Base-by-base conservation (phyloP, 83 land plant genomes). In the Diphasiastrum complanatum region DNA sequence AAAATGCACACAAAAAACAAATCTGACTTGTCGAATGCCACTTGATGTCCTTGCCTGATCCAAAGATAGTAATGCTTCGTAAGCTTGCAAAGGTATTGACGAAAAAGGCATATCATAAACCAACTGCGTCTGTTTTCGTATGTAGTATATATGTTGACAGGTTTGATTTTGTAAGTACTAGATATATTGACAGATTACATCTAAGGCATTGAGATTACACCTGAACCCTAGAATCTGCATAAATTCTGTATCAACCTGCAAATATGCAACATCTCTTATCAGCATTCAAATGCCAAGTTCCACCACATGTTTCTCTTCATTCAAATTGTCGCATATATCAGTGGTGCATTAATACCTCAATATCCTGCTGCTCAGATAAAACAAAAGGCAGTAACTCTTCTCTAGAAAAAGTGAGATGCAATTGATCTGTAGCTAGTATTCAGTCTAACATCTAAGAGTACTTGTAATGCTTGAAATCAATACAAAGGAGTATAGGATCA, bases 141-240 rank as follows among this genome's bases (percentile, higher is more conserved):
- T n/a, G n/a, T n/a, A n/a, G n/a, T n/a, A n/a, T n/a, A n/a, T n/a
- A n/a, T n/a, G n/a, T n/a, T n/a, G n/a, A n/a, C n/a, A n/a, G n/a
- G n/a, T n/a, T n/a, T n/a, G n/a, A n/a, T n/a, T n/a, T n/a, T n/a
- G n/a, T n/a, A n/a, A n/a, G n/a, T n/a, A n/a, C n/a, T n/a, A n/a
- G n/a, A n/a, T n/a, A n/a, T n/a, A n/a, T n/a, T n/a, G n/a, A n/a
- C n/a, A n/a, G n/a, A n/a, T n/a, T n/a, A 41, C n/a, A 41, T 18
- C 45, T 14, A 41, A 18, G n/a, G 1, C n/a, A 14, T 14, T 14
- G 12, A 41, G 45, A 41, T 14, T 18, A 14, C 59, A 83, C 85
- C 85, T 85, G 75, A 85, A 85, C 19, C 86, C 89, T 34, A 85
- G 47, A 14, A 85, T 77, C 66, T 85, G 81, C 33, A 79, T 52